Conservation (phyloP, 306 rosid species). For the Pueraria montana region DNA sequence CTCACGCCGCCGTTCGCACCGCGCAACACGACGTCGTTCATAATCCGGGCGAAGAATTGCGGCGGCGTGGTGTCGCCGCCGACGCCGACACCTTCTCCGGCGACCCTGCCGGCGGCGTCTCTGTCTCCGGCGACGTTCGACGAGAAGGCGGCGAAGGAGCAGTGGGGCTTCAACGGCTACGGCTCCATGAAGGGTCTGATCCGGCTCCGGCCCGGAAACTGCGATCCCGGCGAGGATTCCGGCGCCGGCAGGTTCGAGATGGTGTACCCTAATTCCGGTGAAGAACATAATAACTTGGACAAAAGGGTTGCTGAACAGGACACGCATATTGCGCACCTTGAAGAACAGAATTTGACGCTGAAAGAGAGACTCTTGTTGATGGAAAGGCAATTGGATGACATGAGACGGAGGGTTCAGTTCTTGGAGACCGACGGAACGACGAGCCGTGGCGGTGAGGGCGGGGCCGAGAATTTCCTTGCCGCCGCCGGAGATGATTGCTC, state of each 20-base stretch:
- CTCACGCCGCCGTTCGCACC: conserved; percentile 78
- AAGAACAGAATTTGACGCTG: conserved; percentile 74
- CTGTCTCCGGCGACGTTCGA: conserved; percentile 69
- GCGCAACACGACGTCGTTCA: conserved; percentile 78
- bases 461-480: conserved; percentile 48
- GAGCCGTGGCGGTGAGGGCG: conserved; percentile 45
- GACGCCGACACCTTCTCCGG: conserved; percentile 63
- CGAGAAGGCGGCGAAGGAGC: conserved; percentile 76
- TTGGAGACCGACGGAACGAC: conserved; percentile 58
- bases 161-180: conserved; percentile 88
- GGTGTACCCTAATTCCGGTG: conserved; percentile 68
- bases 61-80: conserved; percentile 74
- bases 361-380: conserved; percentile 73
- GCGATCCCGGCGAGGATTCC: conserved; percentile 44
- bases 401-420: conserved; percentile 66
- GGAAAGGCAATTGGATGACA: conserved; percentile 74
- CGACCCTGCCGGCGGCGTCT: conserved; percentile 60
- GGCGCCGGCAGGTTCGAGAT: conserved; percentile 79
- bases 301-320: conserved; percentile 83
- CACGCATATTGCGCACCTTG: conserved; percentile 70
- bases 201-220: conserved; percentile 66
- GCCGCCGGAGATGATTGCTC: conserved; percentile 41
- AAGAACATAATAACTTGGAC: conserved; percentile 67
- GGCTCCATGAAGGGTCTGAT: conserved; percentile 90
- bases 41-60: conserved; percentile 72